Conservation (phyloP, 768 basidiomycete species). For the Porpolomopsis calyptriformis region DNA sequence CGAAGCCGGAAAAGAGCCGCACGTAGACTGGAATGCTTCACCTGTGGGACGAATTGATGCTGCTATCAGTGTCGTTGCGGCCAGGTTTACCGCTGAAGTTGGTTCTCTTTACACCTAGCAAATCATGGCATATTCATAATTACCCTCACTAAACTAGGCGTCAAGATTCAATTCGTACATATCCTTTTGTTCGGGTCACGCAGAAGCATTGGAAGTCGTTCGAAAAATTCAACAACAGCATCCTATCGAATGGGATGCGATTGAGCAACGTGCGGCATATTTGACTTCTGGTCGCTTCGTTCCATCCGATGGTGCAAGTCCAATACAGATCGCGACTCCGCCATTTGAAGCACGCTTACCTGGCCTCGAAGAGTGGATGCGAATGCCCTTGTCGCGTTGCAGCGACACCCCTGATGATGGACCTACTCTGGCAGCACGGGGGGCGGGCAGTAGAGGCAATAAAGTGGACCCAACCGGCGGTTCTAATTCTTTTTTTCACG, state of each 20-base stretch:
- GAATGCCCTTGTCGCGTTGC: too few species aligned
- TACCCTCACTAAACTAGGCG: conserved; percentile 36
- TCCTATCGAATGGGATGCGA: conserved; percentile 70
- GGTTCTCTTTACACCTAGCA: conserved; percentile 7
- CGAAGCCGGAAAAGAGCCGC: conserved; percentile 13
- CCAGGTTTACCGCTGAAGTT: conserved; percentile 52
- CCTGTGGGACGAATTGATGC: conserved; percentile 29
- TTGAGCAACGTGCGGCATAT: conserved; percentile 65
- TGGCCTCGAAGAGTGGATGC: too few species aligned
- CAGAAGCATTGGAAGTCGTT: conserved; percentile 67
- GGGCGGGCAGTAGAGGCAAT: not conserved
- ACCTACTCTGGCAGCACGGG: not conserved
- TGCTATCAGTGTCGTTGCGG: conserved; percentile 40
- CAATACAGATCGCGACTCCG: not conserved
- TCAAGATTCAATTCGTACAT: conserved; percentile 71
- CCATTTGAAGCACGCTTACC: not conserved
- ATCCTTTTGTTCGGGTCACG: conserved; percentile 78
- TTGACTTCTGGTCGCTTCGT: conserved; percentile 34
- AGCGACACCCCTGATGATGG: too few species aligned
- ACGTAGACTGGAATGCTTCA: conserved; percentile 11
- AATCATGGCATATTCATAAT: not conserved
- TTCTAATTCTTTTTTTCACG: not conserved
- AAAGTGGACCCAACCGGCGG: not conserved
- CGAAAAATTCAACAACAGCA: conserved; percentile 54
- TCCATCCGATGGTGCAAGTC: conserved; percentile 11